Percentiles rank a stretch among this genome's conserved stretches.
Evolutionary conservation across 495 filamentous ascomycete species (phyloP).

Genomic region (Podospora tetraspora): DNA sequence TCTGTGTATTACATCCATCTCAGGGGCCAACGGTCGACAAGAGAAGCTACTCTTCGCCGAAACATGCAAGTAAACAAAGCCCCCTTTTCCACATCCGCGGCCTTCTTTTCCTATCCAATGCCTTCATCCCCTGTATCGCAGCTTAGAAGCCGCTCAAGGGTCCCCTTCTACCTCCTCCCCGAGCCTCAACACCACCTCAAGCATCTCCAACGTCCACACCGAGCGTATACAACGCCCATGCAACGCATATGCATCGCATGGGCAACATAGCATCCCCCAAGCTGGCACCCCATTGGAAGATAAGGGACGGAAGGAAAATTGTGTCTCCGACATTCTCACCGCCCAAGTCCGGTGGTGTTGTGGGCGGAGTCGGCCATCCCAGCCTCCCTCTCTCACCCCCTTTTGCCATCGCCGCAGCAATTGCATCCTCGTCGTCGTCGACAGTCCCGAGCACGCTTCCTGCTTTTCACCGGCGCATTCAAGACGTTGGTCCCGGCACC

Average conservation of each 20-base stretch:
- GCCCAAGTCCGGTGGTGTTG: background rate
- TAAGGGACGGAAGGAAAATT: background rate
- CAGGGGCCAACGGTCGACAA: too few species aligned
- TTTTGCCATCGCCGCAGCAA: background rate
- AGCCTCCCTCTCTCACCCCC: background rate
- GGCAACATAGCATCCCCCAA: background rate
- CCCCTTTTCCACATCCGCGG: background rate
- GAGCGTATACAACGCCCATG: background rate
- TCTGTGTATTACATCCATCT: too few species aligned
- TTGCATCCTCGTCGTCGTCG: background rate
- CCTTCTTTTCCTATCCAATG: background rate
- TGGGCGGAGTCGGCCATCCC: background rate
- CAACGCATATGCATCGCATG: background rate
- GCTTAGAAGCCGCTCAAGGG: background rate
- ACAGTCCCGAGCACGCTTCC: background rate
- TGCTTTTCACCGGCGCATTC: background rate
- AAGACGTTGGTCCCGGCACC: background rate
- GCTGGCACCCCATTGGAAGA: background rate
- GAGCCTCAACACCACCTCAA: background rate
- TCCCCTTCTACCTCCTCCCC: background rate
- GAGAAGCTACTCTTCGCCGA: background rate
- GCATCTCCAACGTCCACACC: background rate
- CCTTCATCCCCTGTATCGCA: background rate
- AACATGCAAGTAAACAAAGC: background rate
- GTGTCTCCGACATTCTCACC: background rate